Base-by-base conservation (phyloP, 352 stramenopile genomes). In the Phytophthora cactorum region DNA sequence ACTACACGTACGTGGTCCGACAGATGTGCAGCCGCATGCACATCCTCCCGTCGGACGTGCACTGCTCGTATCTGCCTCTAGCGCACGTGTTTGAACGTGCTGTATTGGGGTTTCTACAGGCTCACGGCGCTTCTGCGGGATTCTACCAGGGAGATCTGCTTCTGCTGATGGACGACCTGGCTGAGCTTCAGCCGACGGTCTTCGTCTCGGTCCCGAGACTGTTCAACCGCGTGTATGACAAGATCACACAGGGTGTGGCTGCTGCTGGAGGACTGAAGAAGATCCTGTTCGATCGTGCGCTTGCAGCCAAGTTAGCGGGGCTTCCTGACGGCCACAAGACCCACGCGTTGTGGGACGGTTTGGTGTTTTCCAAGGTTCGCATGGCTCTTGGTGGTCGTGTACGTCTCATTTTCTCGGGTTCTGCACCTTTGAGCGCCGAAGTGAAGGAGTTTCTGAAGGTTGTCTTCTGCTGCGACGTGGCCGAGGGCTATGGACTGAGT, bases 151-250 rank as follows among this genome's bases (percentile, higher is more conserved):
- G 95, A 10, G 86, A 98, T 75, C 82, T 96, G 38, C 63, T 86
- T 14, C 78, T 89, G n/a, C 75, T 99, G 5, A 88, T 98, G 74
- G 92, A 98, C 65, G 96, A 99, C 72, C 67, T 98, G 22, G 75
- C 89, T n/a, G 90, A 84, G 27, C 90, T 98, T 53, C 73, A 86
- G 56, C 95, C 96, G 0, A 98, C 95, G 1, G 64, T 98, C 2
- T 96, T 99, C 63, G 81, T 88, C 15, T 91, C 88, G 0, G 96
- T 98, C 29, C 96, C 97, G 4, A 82, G 97, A 17, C 88, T 99
- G 1, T 81, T 98, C 52, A 98, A 98, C 69, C 96, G 97, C 64
- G 95, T 99, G 54, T 89, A 98, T 73, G 93, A 98, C 87, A 98
- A 98, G 70, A 90, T 98, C 69, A 79, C 82, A 58, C 70, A 80